Percentiles rank a stretch among this genome's conserved stretches.
Conservation (phyloP, 2,329 filamentous ascomycete species). For the Cercospora nicotianae region DNA sequence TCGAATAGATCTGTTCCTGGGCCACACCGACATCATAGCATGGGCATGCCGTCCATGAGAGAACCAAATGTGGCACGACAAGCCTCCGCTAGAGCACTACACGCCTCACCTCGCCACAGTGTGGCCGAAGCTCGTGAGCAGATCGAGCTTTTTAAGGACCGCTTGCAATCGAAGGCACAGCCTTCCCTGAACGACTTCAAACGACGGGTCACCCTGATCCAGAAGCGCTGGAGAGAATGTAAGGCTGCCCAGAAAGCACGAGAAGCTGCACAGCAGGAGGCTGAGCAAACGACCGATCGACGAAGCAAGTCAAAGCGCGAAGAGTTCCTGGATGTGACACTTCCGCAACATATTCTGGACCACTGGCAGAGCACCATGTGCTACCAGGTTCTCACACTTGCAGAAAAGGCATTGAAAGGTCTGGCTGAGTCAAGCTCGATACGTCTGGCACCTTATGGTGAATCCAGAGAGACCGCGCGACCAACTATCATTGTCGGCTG, state of each 20-base stretch:
- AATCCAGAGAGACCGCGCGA: conserved; percentile 63
- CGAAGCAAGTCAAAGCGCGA: conserved; percentile 28
- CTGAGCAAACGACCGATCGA: background rate
- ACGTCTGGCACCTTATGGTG: conserved; percentile 71
- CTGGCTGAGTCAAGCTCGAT: conserved; percentile 77
- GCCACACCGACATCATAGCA: conserved; percentile 13
- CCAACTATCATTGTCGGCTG: conserved; percentile 78
- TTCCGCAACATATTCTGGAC: conserved; percentile 64
- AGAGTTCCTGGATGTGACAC: conserved; percentile 45
- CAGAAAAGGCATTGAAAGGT: conserved; percentile 70
- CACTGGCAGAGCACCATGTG: conserved; percentile 72
- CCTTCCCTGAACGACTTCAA: conserved; percentile 40
- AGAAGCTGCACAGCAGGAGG: conserved; percentile 18
- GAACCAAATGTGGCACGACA: conserved; percentile 9
- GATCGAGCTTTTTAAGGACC: background rate
- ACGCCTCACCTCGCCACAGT: conserved; percentile 9
- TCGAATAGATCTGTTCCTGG: conserved; percentile 11
- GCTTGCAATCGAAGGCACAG: conserved; percentile 15
- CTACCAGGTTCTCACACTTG: conserved; percentile 69
- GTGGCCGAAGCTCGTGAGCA: conserved; percentile 15
- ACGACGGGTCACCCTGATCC: conserved; percentile 37
- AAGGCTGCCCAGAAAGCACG: conserved; percentile 21
- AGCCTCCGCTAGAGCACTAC: conserved; percentile 2
- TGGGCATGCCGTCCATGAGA: background rate
- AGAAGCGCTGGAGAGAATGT: conserved; percentile 37